phyloP scores from a whole-genome alignment of 306 rosid species.

The Notholithocarpus densiflorus region DNA sequence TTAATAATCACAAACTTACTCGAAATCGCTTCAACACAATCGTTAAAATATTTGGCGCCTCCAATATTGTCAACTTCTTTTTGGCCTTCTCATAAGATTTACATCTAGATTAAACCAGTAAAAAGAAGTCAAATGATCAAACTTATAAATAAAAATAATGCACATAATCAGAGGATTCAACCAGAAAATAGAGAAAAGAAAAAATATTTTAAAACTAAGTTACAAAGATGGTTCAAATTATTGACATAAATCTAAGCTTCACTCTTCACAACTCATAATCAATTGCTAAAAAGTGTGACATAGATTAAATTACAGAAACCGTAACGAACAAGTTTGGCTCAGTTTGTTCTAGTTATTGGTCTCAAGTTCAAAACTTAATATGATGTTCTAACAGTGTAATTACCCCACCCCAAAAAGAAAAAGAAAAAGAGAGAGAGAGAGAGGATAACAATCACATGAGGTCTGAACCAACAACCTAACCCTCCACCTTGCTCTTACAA shows the following conservation, averaged over 20 bases:
- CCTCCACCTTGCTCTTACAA: too few relatives aligned
- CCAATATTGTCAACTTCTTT: constrained; percentile 70
- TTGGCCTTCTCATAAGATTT: constrained; percentile 72
- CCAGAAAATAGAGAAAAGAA: background rate
- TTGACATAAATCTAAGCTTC: background rate
- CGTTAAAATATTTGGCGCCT: constrained; percentile 78
- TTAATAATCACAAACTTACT: constrained; percentile 35
- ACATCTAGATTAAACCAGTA: constrained; percentile 43
- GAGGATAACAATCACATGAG: too few relatives aligned
- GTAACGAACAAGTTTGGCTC: background rate
- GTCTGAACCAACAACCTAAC: too few relatives aligned
- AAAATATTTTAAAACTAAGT: background rate
- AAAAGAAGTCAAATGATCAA: background rate
- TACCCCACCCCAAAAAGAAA: background rate
- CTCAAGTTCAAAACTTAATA: background rate
- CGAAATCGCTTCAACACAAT: constrained; percentile 75
- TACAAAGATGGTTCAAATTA: background rate
- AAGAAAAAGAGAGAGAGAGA: too few relatives aligned
- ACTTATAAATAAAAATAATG: background rate
- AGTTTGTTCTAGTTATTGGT: background rate
- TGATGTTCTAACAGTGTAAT: background rate
- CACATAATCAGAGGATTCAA: background rate
- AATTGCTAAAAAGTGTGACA: background rate
- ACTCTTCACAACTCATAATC: background rate
- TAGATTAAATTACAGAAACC: background rate